Evolutionary conservation across 352 stramenopile species (phyloP).

Genomic region (Thraustochytrium sp.): DNA sequence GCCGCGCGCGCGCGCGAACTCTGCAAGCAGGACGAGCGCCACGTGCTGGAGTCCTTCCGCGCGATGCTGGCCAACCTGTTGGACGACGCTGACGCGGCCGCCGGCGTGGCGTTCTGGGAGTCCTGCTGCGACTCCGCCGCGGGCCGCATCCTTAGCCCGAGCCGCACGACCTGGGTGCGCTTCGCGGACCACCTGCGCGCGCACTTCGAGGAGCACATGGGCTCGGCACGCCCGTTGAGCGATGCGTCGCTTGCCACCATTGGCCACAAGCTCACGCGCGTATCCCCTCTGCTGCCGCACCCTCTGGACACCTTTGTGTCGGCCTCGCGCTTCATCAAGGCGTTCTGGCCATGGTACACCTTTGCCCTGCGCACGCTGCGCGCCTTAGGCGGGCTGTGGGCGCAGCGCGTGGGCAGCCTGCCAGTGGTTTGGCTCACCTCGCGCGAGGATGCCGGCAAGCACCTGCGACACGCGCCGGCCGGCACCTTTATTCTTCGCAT

Average conservation of each 20-base stretch:
- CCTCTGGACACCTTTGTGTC: background rate
- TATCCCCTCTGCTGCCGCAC: background rate
- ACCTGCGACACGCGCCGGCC: background rate
- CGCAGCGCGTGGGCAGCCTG: background rate
- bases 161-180: background rate
- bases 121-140: background rate
- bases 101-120: background rate
- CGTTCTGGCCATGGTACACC: slow-evolving; percentile 25
- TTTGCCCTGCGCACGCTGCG: background rate
- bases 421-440: slow-evolving; percentile 1
- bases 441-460: background rate
- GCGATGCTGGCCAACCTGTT: background rate
- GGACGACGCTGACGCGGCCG: background rate
- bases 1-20: background rate
- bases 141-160: background rate
- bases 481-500: slow-evolving; percentile 6
- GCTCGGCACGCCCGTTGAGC: background rate
- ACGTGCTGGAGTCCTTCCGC: background rate
- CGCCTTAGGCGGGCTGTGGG: background rate
- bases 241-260: background rate
- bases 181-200: background rate
- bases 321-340: background rate
- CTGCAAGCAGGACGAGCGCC: background rate
- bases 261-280: background rate
- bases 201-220: background rate